A percentile compares a stretch with the other conserved stretches of the same genome.
Evolutionary conservation across 352 stramenopile genomes (phyloP).

Genomic region (Paralagenidium karlingii): DNA sequence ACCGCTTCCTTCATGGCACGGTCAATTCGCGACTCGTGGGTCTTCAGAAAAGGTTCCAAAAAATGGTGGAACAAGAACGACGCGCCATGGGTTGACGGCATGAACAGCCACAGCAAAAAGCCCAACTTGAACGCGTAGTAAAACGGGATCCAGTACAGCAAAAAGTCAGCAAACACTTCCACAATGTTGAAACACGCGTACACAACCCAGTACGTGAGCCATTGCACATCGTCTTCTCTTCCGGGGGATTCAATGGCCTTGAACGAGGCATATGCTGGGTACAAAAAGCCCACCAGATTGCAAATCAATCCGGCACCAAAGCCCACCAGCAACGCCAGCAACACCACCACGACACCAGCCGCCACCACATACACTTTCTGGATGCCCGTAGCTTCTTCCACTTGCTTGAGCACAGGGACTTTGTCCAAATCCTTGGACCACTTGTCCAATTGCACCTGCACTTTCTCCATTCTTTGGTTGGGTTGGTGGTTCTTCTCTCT

Average conservation of each 20-base stretch:
- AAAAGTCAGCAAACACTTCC: conserved; percentile 92
- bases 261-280: conserved; percentile 76
- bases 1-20: conserved; percentile 76
- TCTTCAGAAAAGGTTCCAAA: conserved; percentile 78
- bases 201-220: conserved; percentile 97
- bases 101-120: conserved; percentile 95
- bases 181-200: conserved; percentile 96
- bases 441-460: conserved; percentile 78
- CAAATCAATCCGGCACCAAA: conserved; percentile 79
- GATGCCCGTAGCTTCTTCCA: conserved; percentile 70
- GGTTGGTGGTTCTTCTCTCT: too few relatives aligned
- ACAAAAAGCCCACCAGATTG: conserved; percentile 74
- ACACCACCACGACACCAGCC: conserved; percentile 34
- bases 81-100: conserved; percentile 91
- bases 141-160: conserved; percentile 97
- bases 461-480: conserved; percentile 70
- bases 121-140: conserved; percentile 98
- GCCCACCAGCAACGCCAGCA: conserved; percentile 72
- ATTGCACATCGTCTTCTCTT: conserved; percentile 80
- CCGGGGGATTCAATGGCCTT: conserved; percentile 66
- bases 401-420: conserved; percentile 59
- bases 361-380: conserved; percentile 84
- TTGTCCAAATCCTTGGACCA: conserved; percentile 79
- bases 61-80: conserved; percentile 95
- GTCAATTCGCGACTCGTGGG: conserved; percentile 72